phyloP scores from a whole-genome alignment of 2,329 filamentous ascomycete species.

The Shiraia bambusicola region DNA sequence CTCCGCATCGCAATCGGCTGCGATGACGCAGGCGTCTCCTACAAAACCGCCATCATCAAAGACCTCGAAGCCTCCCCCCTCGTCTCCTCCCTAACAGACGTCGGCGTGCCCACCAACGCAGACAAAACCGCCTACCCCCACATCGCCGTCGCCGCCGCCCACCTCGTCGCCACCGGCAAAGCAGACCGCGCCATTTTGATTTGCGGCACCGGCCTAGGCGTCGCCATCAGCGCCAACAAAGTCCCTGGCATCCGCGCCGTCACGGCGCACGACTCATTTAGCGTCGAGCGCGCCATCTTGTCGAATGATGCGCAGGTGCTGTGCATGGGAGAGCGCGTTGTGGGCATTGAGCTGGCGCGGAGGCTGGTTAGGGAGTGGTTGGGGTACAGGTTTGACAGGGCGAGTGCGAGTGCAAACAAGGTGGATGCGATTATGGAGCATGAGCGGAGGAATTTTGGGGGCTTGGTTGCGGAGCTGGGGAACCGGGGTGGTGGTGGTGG shows the following conservation, averaged over 20 bases:
- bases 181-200: conserved; percentile 79
- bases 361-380: conserved; percentile 79
- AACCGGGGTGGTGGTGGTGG: conserved; percentile 4
- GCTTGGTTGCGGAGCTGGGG: conserved; percentile 17
- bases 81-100: conserved; percentile 70
- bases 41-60: conserved; percentile 76
- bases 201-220: conserved; percentile 83
- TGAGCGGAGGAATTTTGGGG: conserved; percentile 44
- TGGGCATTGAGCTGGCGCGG: conserved; percentile 78
- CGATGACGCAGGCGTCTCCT: conserved; percentile 72
- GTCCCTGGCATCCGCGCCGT: conserved; percentile 82
- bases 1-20: conserved; percentile 64
- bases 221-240: conserved; percentile 88
- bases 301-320: conserved; percentile 87
- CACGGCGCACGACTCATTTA: conserved; percentile 84
- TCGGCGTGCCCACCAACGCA: conserved; percentile 64
- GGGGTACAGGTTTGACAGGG: conserved; percentile 75
- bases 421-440: conserved; percentile 54
- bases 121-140: conserved; percentile 85
- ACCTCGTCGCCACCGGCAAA: conserved; percentile 62
- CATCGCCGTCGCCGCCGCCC: conserved; percentile 71
- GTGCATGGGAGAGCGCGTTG: conserved; percentile 81
- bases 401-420: conserved; percentile 62
- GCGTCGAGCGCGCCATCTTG: conserved; percentile 75
- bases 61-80: conserved; percentile 68